Evolutionary conservation across 2,329 filamentous ascomycete species (phyloP).

Genomic region (Aspergillus sp.): DNA sequence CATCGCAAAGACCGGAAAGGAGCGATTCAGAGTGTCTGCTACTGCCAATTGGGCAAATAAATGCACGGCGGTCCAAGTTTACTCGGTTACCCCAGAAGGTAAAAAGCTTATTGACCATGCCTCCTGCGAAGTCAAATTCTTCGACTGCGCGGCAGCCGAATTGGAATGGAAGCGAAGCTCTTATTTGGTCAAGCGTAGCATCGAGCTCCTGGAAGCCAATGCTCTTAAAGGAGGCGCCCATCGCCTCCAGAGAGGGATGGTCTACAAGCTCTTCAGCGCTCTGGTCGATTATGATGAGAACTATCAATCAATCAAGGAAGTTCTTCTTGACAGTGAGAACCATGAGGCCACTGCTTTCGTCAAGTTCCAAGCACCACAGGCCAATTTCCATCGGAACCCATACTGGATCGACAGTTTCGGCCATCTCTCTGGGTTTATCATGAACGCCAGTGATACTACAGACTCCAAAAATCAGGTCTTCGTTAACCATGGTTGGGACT

Average conservation of each 20-base stretch:
- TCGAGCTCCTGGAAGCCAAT: slow-evolving; percentile 59
- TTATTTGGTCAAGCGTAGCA: slow-evolving; percentile 63
- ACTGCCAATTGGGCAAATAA: slow-evolving; percentile 36
- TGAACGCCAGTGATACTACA: slow-evolving; percentile 59
- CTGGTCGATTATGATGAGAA: slow-evolving; percentile 58
- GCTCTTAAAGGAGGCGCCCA: slow-evolving; percentile 66
- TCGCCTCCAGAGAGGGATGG: slow-evolving; percentile 71
- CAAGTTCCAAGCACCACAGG: slow-evolving; percentile 55
- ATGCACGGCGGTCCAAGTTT: slow-evolving; percentile 32
- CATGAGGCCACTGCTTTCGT: slow-evolving; percentile 57
- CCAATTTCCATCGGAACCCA: slow-evolving; percentile 58
- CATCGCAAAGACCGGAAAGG: slow-evolving; percentile 49
- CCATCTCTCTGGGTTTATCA: slow-evolving; percentile 60
- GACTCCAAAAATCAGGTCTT: slow-evolving; percentile 62
- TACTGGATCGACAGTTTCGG: slow-evolving; percentile 61
- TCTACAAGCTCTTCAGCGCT: slow-evolving; percentile 70
- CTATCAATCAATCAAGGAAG: slow-evolving; percentile 59
- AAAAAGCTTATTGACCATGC: slow-evolving; percentile 40
- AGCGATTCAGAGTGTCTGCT: slow-evolving; percentile 39
- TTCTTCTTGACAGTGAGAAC: slow-evolving; percentile 56
- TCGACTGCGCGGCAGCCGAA: slow-evolving; percentile 25
- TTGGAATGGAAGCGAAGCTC: slow-evolving; percentile 32
- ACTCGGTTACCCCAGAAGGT: slow-evolving; percentile 38
- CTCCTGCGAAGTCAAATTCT: slow-evolving; percentile 35
- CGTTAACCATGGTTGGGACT: slow-evolving; percentile 63